Conservation (phyloP, 2,329 filamentous ascomycete species). For the Aureobasidium sp. region DNA sequence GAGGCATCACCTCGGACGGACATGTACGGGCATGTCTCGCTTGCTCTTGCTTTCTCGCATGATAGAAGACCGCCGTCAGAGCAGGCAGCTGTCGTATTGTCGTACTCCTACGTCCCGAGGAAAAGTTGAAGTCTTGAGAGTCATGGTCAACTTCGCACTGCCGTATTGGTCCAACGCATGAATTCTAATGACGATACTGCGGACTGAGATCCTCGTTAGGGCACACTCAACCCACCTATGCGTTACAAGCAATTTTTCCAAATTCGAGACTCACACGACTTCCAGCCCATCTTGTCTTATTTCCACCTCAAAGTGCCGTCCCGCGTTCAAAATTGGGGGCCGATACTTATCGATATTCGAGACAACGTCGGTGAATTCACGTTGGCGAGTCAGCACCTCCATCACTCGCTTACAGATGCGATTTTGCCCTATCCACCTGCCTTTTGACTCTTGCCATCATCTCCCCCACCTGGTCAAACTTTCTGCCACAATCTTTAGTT, state of each 20-base stretch:
- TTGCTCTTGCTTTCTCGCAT: not conserved
- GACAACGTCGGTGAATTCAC: too few relatives aligned
- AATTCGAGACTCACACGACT: not conserved
- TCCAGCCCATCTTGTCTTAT: not conserved
- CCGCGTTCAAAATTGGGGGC: not conserved
- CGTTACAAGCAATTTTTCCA: not conserved
- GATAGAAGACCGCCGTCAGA: not conserved
- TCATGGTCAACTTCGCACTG: not conserved
- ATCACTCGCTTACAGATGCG: not conserved
- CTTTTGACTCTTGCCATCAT: not conserved
- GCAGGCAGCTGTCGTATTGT: not conserved
- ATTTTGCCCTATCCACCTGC: not conserved
- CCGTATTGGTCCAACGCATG: not conserved
- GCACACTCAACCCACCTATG: not conserved
- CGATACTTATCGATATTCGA: not conserved
- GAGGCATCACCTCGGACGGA: not conserved
- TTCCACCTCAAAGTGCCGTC: not conserved
- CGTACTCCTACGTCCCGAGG: not conserved
- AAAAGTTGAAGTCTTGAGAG: not conserved
- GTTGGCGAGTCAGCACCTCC: not conserved
- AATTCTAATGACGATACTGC: not conserved
- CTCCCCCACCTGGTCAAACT: not conserved
- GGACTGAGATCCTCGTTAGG: not conserved
- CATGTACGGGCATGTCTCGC: not conserved
- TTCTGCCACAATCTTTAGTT: not conserved